Percentiles rank a stretch among this genome's conserved stretches.
These are phyloP conservation scores for Macrolepiota albuminosa DNA, from an alignment of 768 basidiomycete genomes.

Conservation along the genomic window DNA sequence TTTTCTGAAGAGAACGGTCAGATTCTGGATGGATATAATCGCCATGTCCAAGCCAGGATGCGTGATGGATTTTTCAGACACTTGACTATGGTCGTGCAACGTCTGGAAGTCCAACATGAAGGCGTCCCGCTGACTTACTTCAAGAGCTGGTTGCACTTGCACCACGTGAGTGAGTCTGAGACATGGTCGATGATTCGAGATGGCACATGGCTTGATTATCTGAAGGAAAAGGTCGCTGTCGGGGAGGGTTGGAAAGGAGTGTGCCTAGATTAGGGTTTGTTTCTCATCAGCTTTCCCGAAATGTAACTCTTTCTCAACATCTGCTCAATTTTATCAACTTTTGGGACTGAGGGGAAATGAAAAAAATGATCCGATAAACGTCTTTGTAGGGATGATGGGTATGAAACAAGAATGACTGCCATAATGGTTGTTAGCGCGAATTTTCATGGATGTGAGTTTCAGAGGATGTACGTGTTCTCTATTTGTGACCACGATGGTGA, in stretches of 20 bases:
- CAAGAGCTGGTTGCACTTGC: constrained; percentile 6
- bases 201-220: constrained; percentile 1
- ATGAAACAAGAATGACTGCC: background rate
- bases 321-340: no score
- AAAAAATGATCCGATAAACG: no score
- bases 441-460: background rate
- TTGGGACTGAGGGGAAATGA: no score
- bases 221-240: constrained; percentile 5
- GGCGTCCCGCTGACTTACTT: constrained; percentile 3
- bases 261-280: background rate
- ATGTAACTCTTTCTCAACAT: background rate
- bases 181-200: background rate
- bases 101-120: constrained; percentile 5
- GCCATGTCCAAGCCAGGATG: background rate
- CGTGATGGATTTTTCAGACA: background rate
- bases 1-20: constrained; percentile 6
- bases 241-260: constrained; percentile 1
- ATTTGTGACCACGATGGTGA: background rate
- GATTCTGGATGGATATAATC: constrained; percentile 4
- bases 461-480: background rate
- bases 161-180: background rate
- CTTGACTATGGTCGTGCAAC: constrained; percentile 4
- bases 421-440: background rate
- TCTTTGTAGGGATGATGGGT: background rate
- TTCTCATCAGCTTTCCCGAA: background rate